phyloP scores from a whole-genome alignment of 208 protist species.

The Angomonas desouzai region DNA sequence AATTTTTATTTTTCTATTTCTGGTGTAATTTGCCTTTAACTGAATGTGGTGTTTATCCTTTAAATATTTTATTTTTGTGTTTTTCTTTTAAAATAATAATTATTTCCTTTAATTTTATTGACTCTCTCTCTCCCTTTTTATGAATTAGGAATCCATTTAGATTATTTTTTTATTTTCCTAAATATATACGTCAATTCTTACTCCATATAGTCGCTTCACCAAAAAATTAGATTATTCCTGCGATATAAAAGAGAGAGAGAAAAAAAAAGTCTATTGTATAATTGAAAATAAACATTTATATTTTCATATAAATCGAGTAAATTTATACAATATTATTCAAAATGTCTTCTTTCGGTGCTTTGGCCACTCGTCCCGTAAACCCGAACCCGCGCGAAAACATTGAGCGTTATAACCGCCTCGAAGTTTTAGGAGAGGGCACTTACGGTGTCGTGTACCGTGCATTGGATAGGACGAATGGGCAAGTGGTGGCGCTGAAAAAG shows the following conservation, averaged over 20 bases:
- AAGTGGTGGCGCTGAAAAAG: slow-evolving; percentile 97
- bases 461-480: slow-evolving; percentile 70
- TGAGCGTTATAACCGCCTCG: slow-evolving; percentile 85
- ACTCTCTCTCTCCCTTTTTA: slow-evolving; percentile 12
- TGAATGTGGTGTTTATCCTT: no score
- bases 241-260: no score
- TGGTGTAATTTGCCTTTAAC: not conserved
- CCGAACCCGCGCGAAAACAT: slow-evolving; percentile 50
- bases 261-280: no score
- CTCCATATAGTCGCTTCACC: slow-evolving; percentile 13
- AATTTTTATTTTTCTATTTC: slow-evolving; percentile 2
- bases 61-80: no score
- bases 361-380: slow-evolving; percentile 32
- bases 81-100: no score
- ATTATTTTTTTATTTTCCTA: no score
- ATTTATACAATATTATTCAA: slow-evolving; percentile 7
- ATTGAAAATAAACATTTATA: no score
- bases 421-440: slow-evolving; percentile 90
- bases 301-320: no score
- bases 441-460: slow-evolving; percentile 93
- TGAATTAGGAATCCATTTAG: no score
- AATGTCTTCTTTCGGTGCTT: slow-evolving; percentile 54
- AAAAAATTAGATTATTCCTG: no score
- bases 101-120: no score
- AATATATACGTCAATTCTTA: slow-evolving; percentile 9